A percentile compares a stretch with the other conserved stretches of the same genome.
Conservation (phyloP, 1,284 basidiomycete species). For the Boletellus dicymbophilus region DNA sequence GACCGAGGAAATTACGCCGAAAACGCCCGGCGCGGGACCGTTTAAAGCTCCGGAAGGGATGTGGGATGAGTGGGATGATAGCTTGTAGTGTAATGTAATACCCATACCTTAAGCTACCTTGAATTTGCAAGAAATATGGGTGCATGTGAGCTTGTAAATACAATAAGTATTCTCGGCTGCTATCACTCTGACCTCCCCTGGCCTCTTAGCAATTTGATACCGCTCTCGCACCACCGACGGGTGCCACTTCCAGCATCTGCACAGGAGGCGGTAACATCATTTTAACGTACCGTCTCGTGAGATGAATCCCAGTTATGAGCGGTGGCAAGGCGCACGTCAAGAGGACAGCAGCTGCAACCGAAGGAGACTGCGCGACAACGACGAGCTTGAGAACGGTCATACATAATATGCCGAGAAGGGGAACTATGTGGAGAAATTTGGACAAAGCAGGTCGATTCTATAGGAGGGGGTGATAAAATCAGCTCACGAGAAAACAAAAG, state of each 20-base stretch:
- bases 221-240: background rate
- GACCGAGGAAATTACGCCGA: constrained; percentile 54
- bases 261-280: constrained; percentile 6
- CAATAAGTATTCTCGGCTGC: too few relatives aligned
- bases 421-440: constrained; percentile 26
- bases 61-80: constrained; percentile 82
- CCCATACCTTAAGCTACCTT: too few relatives aligned
- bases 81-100: too few relatives aligned
- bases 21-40: constrained; percentile 33
- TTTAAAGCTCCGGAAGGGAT: constrained; percentile 35
- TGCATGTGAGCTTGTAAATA: too few relatives aligned
- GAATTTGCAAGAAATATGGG: background rate
- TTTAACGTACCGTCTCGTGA: constrained; percentile 4
- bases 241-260: constrained; percentile 1
- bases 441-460: constrained; percentile 19
- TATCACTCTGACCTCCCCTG: too few relatives aligned
- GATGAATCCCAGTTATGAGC: constrained; percentile 11
- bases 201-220: background rate
- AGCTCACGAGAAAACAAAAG: background rate
- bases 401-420: constrained; percentile 28
- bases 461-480: background rate
- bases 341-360: constrained; percentile 18
- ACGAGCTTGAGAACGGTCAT: constrained; percentile 22
- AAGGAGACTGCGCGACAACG: constrained; percentile 20
- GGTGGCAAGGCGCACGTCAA: constrained; percentile 24